A percentile compares a stretch with the other conserved stretches of the same genome.
Conservation (phyloP, 371 early-diverging fungal species). For the Mortierella sp. region DNA sequence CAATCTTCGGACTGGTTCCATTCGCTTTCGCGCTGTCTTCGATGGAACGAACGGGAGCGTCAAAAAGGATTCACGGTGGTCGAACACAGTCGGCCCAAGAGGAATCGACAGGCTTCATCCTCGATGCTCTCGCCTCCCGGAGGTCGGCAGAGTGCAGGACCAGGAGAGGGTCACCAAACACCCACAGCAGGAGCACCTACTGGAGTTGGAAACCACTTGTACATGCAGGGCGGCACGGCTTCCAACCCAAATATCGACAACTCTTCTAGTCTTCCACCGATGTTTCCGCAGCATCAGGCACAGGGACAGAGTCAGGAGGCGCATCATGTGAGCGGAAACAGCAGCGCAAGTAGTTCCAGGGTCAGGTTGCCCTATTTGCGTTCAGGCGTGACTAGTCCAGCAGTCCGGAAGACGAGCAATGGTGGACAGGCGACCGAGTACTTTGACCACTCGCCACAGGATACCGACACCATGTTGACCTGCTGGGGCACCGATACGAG, state of each 20-base stretch:
- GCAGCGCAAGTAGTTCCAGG: slow-evolving; percentile 28
- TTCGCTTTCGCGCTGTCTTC: slow-evolving; percentile 79
- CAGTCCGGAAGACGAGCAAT: slow-evolving; percentile 24
- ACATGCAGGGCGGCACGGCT: neutral
- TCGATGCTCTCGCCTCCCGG: slow-evolving; percentile 16
- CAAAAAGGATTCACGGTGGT: slow-evolving; percentile 79
- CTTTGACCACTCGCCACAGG: slow-evolving; percentile 37
- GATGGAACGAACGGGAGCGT: slow-evolving; percentile 87
- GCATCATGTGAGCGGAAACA: slow-evolving; percentile 24
- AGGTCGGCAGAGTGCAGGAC: slow-evolving; percentile 1
- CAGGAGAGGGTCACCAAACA: slow-evolving; percentile 7
- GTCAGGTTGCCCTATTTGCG: slow-evolving; percentile 4
- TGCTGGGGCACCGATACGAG: slow-evolving; percentile 51
- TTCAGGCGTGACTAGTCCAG: slow-evolving; percentile 22
- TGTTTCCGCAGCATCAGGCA: neutral
- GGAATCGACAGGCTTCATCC: slow-evolving; percentile 35
- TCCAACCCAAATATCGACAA: slow-evolving; percentile 1
- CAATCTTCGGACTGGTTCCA: slow-evolving; percentile 90
- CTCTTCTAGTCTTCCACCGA: neutral
- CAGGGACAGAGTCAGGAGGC: slow-evolving; percentile 14
- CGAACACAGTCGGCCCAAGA: slow-evolving; percentile 53
- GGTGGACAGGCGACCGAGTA: slow-evolving; percentile 13
- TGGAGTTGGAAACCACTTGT: neutral
- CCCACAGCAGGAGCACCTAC: neutral
- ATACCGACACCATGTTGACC: slow-evolving; percentile 39